A percentile compares a stretch with the other conserved stretches of the same genome.
Conservation (phyloP, 2,329 filamentous ascomycete genomes). For the Curvularia hawaiiensis region DNA sequence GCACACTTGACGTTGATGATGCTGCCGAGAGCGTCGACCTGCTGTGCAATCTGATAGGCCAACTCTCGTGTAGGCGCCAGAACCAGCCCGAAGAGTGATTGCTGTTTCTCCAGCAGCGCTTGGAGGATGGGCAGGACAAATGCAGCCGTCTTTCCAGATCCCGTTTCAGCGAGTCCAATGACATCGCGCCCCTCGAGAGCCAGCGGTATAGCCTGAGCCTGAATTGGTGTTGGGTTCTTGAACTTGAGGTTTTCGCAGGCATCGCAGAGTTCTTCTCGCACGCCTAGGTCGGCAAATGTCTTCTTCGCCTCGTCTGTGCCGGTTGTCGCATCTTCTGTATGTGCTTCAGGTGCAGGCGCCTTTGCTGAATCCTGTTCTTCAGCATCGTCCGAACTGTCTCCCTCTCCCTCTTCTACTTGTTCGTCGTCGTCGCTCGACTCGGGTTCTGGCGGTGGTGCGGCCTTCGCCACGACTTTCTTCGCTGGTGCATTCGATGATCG, state of each 20-base stretch:
- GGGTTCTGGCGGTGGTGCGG: constrained; percentile 26
- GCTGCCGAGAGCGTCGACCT: constrained; percentile 85
- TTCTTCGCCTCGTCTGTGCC: constrained; percentile 53
- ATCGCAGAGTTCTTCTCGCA: constrained; percentile 87
- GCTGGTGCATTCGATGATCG: constrained; percentile 25
- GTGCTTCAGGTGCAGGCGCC: background rate
- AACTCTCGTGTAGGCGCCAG: constrained; percentile 93
- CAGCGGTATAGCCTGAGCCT: constrained; percentile 79
- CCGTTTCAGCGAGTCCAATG: constrained; percentile 93
- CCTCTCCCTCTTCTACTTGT: background rate
- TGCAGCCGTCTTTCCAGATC: constrained; percentile 93
- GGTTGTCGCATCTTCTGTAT: constrained; percentile 3
- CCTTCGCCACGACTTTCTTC: constrained; percentile 20
- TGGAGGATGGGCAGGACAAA: constrained; percentile 94
- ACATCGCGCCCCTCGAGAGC: constrained; percentile 83
- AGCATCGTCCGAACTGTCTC: background rate
- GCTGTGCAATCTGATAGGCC: constrained; percentile 86
- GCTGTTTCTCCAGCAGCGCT: constrained; percentile 83
- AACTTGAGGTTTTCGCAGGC: constrained; percentile 83
- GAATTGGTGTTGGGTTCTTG: constrained; percentile 87
- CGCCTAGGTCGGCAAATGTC: constrained; percentile 74
- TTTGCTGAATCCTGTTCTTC: background rate
- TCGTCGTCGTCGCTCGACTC: constrained; percentile 33
- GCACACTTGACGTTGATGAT: constrained; percentile 86
- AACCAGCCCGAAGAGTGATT: constrained; percentile 84